Percentiles rank a stretch among this genome's conserved stretches.
phyloP scores from a whole-genome alignment of 2,329 filamentous ascomycete species.

The Beauveria varroae region DNA sequence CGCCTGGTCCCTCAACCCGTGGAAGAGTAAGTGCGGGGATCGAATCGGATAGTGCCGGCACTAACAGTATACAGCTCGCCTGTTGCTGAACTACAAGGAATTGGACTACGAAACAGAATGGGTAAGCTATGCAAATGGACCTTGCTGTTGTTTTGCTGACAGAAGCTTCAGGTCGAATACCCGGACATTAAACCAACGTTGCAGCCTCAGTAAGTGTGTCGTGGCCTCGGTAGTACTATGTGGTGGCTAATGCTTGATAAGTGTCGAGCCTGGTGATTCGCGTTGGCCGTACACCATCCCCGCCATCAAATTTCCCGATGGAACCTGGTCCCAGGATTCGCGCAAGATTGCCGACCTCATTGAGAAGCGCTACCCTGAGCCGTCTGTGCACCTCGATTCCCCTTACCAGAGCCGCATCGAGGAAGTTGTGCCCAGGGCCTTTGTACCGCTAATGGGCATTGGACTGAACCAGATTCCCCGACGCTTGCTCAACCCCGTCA shows the following conservation, averaged over 20 bases:
- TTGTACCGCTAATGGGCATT: slow-evolving; percentile 34
- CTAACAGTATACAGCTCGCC: slow-evolving; percentile 41
- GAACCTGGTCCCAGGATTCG: slow-evolving; percentile 57
- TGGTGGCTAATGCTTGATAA: neutral
- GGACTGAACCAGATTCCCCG: slow-evolving; percentile 41
- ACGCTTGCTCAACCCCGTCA: slow-evolving; percentile 42
- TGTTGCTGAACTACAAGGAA: slow-evolving; percentile 60
- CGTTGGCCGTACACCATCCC: slow-evolving; percentile 44
- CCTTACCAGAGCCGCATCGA: slow-evolving; percentile 39
- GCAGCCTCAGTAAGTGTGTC: slow-evolving; percentile 39
- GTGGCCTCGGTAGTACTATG: neutral
- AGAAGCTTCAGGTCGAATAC: slow-evolving; percentile 46
- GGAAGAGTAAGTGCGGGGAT: slow-evolving; percentile 49
- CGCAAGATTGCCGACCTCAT: slow-evolving; percentile 50
- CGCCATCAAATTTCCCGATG: slow-evolving; percentile 46
- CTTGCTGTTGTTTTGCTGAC: neutral
- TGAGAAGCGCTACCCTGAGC: slow-evolving; percentile 51
- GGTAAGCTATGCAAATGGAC: slow-evolving; percentile 23
- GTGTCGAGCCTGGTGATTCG: neutral
- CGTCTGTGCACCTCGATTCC: slow-evolving; percentile 50
- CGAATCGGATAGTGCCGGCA: neutral
- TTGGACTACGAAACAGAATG: slow-evolving; percentile 62
- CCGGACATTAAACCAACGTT: slow-evolving; percentile 54
- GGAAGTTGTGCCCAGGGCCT: slow-evolving; percentile 25
- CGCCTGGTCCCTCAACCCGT: slow-evolving; percentile 61